Conservation (phyloP, 164 flowering plant species). For the Umbilicus rupestris region DNA sequence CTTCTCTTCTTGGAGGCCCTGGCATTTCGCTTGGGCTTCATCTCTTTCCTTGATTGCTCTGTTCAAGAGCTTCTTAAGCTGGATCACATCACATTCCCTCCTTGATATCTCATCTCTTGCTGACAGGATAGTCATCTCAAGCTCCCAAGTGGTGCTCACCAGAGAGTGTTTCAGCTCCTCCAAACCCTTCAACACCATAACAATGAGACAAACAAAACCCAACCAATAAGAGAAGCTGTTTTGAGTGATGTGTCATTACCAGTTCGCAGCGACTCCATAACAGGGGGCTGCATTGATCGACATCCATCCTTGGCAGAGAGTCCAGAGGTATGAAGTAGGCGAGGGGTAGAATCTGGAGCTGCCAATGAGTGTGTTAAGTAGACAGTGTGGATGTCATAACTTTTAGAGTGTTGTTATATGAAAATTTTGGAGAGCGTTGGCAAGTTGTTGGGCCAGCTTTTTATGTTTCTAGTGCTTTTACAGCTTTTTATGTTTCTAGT, state of each 20-base stretch:
- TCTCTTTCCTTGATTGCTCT: conserved; percentile 35
- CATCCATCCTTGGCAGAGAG: neutral
- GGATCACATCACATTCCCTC: conserved; percentile 34
- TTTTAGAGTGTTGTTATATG: neutral
- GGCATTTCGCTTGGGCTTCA: conserved; percentile 27
- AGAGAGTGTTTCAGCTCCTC: conserved; percentile 41
- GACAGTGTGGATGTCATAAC: neutral
- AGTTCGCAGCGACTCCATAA: neutral
- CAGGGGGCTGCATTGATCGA: neutral
- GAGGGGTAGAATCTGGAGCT: too few species aligned
- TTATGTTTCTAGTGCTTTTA: too few species aligned
- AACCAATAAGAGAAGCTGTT: neutral
- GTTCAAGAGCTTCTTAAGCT: conserved; percentile 26
- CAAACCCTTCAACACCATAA: conserved; percentile 19
- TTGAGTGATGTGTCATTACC: neutral
- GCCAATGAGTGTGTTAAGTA: neutral
- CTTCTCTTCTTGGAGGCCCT: conserved; percentile 28
- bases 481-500: too few species aligned
- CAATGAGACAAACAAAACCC: neutral
- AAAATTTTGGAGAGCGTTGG: neutral
- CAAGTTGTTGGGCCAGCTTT: neutral
- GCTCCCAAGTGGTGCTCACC: conserved; percentile 38
- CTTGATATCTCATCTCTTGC: conserved; percentile 43
- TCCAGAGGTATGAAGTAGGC: neutral
- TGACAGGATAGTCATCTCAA: conserved; percentile 29